Conservation (phyloP, 1,284 basidiomycete species). For the Peniophora sp. region DNA sequence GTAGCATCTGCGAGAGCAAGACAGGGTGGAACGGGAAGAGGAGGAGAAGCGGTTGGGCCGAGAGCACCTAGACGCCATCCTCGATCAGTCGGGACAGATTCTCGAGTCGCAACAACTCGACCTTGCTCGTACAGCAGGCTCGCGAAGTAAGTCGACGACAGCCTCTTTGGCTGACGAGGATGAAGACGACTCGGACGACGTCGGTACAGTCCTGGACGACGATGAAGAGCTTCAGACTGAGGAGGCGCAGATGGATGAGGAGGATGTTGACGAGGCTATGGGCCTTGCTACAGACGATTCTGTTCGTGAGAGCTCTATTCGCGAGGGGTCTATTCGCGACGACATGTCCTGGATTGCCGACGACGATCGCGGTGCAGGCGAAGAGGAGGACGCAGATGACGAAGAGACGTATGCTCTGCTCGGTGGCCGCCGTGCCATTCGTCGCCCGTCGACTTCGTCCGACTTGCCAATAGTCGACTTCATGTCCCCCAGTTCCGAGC, state of each 20-base stretch:
- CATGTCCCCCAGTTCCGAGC: slow-evolving; percentile 10
- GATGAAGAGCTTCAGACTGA: slow-evolving; percentile 18
- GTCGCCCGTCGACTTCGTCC: not conserved
- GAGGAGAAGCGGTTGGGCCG: slow-evolving; percentile 68
- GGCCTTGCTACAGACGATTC: not conserved
- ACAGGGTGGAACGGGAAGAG: slow-evolving; percentile 46
- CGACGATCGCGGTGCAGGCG: not conserved
- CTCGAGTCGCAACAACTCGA: slow-evolving; percentile 79
- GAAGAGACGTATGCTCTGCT: not conserved
- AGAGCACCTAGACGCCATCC: slow-evolving; percentile 84
- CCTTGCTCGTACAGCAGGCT: slow-evolving; percentile 35
- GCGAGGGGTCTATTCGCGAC: too few relatives aligned
- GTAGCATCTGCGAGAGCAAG: slow-evolving; percentile 68
- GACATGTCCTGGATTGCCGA: too few relatives aligned
- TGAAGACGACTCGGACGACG: slow-evolving; percentile 15
- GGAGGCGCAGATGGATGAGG: slow-evolving; percentile 20
- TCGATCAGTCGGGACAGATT: slow-evolving; percentile 85
- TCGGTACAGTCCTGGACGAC: not conserved
- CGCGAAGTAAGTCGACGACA: slow-evolving; percentile 49
- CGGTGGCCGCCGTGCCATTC: not conserved
- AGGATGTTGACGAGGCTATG: slow-evolving; percentile 13
- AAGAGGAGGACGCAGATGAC: not conserved
- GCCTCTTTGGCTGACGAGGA: slow-evolving; percentile 25
- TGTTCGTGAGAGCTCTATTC: not conserved
- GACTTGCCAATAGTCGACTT: slow-evolving; percentile 3